Base-by-base conservation (phyloP, 106 monocot species). In the Dendrobium officinale region DNA sequence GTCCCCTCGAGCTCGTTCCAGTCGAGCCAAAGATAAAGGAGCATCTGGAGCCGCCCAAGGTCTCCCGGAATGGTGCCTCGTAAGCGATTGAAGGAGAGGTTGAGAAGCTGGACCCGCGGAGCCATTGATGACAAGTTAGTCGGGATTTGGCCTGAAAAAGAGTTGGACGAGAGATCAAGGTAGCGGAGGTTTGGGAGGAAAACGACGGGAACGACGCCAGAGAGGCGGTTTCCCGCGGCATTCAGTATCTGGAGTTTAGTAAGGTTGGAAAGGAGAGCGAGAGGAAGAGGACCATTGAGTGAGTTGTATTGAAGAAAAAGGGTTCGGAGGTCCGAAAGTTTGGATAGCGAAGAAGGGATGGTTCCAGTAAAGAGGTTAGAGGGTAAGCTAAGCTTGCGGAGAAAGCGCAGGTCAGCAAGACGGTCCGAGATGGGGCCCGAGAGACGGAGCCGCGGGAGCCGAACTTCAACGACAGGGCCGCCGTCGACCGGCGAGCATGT, bases 21-120 rank as follows among this genome's bases (percentile, higher is more conserved):
- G 44, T 83, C 83, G 3, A 83, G 83, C 83, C 83, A 83, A 41
- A 83, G 73, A 29, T 83, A 83, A 18, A 83, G 45, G 6, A 83
- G 58, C 29, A 18, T 24, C 6, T 41, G 24, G 22, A 83, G 78
- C 27, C 40, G 7, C 1, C 73, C 83, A 7, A 83, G 8, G 56
- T 78, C 78, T 16, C 78, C 56, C 15, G 83, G 83, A 41, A 83
- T 78, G 27, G 73, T 78, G 58, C 83, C 83, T 26, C 73, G 78
- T 27, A 83, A 55, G 16, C 72, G 70, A 58, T 83, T 83, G 78
- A 83, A 83, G 58, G 83, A 83, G 56, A 83, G 83, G 20, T 79
- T 83, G 20, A 83, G 51, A n/a, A 83, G 44, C 54, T 83, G 73
- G 18, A 83, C 18, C 6, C 17, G n/a, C 15, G 43, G 48, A 9